Conservation (phyloP, 768 basidiomycete genomes). For the Termitomyces bulborhizus region DNA sequence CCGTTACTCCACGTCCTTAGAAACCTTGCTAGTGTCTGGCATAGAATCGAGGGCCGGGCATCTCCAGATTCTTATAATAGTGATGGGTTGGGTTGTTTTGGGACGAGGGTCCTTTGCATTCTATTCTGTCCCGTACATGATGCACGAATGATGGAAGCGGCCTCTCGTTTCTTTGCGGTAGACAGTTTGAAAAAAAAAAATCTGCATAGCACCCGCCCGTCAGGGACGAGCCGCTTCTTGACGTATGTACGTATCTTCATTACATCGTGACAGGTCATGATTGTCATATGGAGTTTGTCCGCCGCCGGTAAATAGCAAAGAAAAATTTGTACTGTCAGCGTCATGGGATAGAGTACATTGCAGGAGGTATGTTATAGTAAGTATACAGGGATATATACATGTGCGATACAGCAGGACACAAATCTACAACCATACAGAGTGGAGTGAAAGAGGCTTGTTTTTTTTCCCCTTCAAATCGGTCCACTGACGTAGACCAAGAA, state of each 20-base stretch:
- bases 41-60: not conserved
- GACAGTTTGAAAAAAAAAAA: no score
- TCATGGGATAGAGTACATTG: not conserved
- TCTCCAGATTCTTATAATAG: no score
- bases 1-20: not conserved
- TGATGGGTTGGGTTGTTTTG: no score
- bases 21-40: not conserved
- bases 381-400: not conserved
- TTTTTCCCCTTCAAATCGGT: no score
- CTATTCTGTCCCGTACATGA: no score
- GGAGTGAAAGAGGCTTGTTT: not conserved
- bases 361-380: not conserved
- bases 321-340: not conserved
- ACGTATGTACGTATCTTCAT: not conserved
- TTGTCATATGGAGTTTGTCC: not conserved
- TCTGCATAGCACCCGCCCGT: no score
- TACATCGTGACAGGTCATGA: not conserved
- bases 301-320: no score
- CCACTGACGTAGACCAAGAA: not conserved
- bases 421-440: not conserved
- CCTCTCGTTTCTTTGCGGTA: no score
- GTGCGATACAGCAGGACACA: not conserved
- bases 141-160: no score
- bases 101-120: no score
- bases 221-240: not conserved